Evolutionary conservation across 148 eudicot species (phyloP), one percentile per base, ranked within the genome.

Genomic region (Silene conica): DNA sequence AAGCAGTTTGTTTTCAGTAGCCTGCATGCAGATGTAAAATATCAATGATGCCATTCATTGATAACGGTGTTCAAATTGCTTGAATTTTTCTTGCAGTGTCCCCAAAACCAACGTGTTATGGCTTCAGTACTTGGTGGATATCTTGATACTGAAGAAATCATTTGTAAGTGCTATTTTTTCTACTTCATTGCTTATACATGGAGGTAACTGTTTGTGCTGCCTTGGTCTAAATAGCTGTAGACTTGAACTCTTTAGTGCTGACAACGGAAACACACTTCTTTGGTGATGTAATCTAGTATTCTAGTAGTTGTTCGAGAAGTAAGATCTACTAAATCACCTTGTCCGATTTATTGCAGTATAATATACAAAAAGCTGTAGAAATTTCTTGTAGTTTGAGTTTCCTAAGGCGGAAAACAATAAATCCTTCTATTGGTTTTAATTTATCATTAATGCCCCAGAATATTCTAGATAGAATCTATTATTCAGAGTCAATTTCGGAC

Each of bases 21-120:
- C 62, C 58, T 73, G 56, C 19, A 68, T 3, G 13, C 3, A 38
- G 23, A 65, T 65, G 50, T 34, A 34, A 59, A 22, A 15, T 57
- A 43, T 56, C 38, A 3, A 18, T 26, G 66, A 8, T 20, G 9
- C n/a, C 3, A 8, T 31, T 4, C 26, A 6, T 71, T 41, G 19
- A 23, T 56, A 11, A 4, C 12, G 5, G 15, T 54, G 34, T 52
- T 69, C 58, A 20, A 50, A 18, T 20, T 59, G 41, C 56, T 46
- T 21, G 34, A 52, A 52, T 13, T 61, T 69, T 75, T 20, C 67
- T 83, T 76, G 74, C 98, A 94, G 98, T 83, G 92, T 89, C 82
- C 98, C 92, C 19, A 94, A 84, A 86, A 91, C 98, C 62, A 94
- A 94, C 8, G 96, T 94, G 78, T 54, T 94, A 71, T 91, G 98